Evolutionary conservation across 2,329 filamentous ascomycete genomes (phyloP), one percentile per base, ranked within the genome.

Genomic region (Epichloe hybrida): DNA sequence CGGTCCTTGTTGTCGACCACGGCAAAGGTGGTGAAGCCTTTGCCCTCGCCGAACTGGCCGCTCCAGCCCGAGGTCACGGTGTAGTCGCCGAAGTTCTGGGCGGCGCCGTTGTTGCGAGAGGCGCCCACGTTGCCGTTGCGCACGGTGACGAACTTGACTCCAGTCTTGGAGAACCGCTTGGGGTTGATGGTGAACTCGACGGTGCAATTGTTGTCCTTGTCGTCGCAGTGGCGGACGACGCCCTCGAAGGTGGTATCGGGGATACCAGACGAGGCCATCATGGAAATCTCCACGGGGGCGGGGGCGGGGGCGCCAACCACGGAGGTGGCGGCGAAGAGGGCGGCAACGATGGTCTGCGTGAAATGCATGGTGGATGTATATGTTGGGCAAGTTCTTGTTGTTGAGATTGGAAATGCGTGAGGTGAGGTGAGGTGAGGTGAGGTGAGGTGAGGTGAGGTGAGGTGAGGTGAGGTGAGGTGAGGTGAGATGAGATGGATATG

Each of bases 41-140:
- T 17, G 34, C 34, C 21, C 3, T 12, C 7, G 20, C 75, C 77
- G 55, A 79, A 80, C 58, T 77, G 70, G 59, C 69, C 75, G 61
- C 70, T 75, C 76, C 76, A 80, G 65, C 73, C 72, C 2, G 71
- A 72, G 48, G 72, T 74, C 59, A 80, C 57, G 54, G 68, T 73
- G 68, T 69, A 80, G 52, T 58, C 59, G 39, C 75, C 76, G 66
- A 74, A 79, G 47, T 56, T 65, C 52, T 61, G 55, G 43, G 70
- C 66, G 17, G 67, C 69, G 46, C 67, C 68, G 59, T 63, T 65
- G 53, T 65, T 64, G 52, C 64, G 58, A 51, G 67, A 66, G 55
- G 65, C 62, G 21, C 31, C 20, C 12, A 13, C 23, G 15, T 1
- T 21, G n/a, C 51, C 51, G 43, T 50, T 40, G 48, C 44, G 44